Conservation (phyloP, 495 filamentous ascomycete species). For the Amphirosellinia nigrospora region DNA sequence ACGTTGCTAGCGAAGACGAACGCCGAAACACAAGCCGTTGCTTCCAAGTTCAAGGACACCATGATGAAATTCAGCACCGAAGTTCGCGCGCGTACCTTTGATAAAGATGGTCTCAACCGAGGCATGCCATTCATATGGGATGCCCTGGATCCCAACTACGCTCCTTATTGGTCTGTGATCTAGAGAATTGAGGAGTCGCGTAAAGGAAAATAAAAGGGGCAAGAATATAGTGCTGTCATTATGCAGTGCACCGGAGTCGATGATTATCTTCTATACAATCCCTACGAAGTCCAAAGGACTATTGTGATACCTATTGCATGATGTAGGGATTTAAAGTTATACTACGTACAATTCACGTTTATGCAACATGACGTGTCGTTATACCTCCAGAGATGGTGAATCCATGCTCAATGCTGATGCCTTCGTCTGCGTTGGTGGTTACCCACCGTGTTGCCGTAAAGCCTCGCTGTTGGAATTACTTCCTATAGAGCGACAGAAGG, state of each 20-base stretch:
- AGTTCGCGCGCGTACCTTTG: constrained; percentile 37
- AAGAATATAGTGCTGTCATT: neutral
- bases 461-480: neutral
- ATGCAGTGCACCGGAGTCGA: neutral
- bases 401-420: neutral
- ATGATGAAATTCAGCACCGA: constrained; percentile 37
- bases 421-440: neutral
- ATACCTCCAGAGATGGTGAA: neutral
- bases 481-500: neutral
- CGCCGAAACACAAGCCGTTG: constrained; percentile 26
- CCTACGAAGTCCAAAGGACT: neutral
- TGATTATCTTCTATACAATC: neutral
- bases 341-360: neutral
- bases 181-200: neutral
- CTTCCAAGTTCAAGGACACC: constrained; percentile 24
- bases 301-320: neutral
- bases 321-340: neutral
- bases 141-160: constrained; percentile 35
- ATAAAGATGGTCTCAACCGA: constrained; percentile 38
- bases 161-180: constrained; percentile 23
- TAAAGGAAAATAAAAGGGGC: neutral
- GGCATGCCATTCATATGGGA: constrained; percentile 49
- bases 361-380: neutral
- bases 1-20: constrained; percentile 31
- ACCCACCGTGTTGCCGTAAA: neutral